phyloP scores from a whole-genome alignment of 495 filamentous ascomycete species.

The Haplographium delicatum region DNA sequence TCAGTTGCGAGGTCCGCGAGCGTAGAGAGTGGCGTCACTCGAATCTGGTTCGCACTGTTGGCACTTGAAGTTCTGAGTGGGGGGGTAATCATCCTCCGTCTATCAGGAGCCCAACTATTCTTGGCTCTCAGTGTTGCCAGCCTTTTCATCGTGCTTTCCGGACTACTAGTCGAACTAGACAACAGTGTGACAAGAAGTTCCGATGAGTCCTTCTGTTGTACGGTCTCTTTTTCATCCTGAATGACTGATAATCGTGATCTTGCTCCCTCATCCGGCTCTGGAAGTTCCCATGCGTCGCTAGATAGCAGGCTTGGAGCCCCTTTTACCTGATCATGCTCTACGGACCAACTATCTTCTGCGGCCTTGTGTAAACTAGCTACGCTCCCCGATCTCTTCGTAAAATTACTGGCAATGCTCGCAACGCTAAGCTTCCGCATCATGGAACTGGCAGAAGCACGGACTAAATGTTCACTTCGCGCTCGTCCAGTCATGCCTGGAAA shows the following conservation, averaged over 20 bases:
- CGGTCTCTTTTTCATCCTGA: slow-evolving; percentile 21
- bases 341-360: slow-evolving; percentile 12
- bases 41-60: slow-evolving; percentile 18
- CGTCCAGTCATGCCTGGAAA: slow-evolving; percentile 75
- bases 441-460: slow-evolving; percentile 66
- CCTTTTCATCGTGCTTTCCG: slow-evolving; percentile 9
- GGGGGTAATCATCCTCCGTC: slow-evolving; percentile 23
- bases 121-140: slow-evolving; percentile 14
- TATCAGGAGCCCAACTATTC: slow-evolving; percentile 19
- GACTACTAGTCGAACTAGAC: slow-evolving; percentile 8
- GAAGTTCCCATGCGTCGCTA: background rate
- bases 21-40: slow-evolving; percentile 5
- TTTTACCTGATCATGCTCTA: slow-evolving; percentile 4
- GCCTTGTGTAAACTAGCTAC: slow-evolving; percentile 34
- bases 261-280: slow-evolving; percentile 6
- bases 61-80: slow-evolving; percentile 24
- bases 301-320: background rate
- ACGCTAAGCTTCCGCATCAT: slow-evolving; percentile 82
- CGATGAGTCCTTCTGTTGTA: background rate
- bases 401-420: slow-evolving; percentile 59
- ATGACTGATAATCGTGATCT: slow-evolving; percentile 18
- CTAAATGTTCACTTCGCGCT: slow-evolving; percentile 56
- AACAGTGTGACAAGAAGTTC: slow-evolving; percentile 5
- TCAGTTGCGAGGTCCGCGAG: slow-evolving; percentile 9
- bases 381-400: slow-evolving; percentile 56